Percentiles rank a stretch among this genome's conserved stretches.
phyloP scores from a whole-genome alignment of 2,329 filamentous ascomycete species.

The Diaporthe batatas region DNA sequence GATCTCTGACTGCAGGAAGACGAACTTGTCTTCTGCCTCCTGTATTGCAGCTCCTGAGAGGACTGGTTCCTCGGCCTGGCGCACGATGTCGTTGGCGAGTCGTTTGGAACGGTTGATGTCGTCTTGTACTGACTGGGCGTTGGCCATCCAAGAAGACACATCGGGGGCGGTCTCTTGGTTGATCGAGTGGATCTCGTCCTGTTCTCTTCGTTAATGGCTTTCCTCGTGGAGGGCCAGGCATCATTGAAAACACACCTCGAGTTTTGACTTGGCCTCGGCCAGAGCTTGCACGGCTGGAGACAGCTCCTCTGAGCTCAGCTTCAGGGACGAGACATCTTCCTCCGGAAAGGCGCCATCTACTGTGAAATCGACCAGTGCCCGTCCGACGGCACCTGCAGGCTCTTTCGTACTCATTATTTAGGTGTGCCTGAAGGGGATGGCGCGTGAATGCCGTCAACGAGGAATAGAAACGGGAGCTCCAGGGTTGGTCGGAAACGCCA shows the following conservation, averaged over 20 bases:
- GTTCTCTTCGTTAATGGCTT: constrained; percentile 12
- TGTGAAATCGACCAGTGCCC: constrained; percentile 75
- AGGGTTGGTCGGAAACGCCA: constrained; percentile 15
- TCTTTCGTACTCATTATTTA: constrained; percentile 26
- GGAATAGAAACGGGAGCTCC: neutral
- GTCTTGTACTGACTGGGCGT: constrained; percentile 85
- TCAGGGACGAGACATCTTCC: constrained; percentile 57
- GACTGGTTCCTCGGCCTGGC: constrained; percentile 76
- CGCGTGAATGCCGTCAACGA: neutral
- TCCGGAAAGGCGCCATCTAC: constrained; percentile 61
- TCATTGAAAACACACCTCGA: constrained; percentile 56
- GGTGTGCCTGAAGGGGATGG: neutral
- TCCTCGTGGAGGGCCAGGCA: neutral
- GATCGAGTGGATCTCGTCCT: constrained; percentile 80
- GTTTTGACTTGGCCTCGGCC: constrained; percentile 56
- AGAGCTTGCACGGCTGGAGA: constrained; percentile 58
- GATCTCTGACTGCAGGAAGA: constrained; percentile 70
- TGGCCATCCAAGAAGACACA: constrained; percentile 86
- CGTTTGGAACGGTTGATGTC: constrained; percentile 86
- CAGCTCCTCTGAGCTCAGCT: constrained; percentile 53
- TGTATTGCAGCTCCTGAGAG: constrained; percentile 65
- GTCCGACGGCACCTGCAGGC: constrained; percentile 56
- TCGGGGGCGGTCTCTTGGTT: constrained; percentile 84
- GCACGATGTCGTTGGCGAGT: constrained; percentile 84
- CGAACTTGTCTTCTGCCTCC: constrained; percentile 66